A percentile compares a stretch with the other conserved stretches of the same genome.
These are phyloP conservation scores for Biscutella auriculata DNA, from an alignment of 441 rosid genomes.

Conservation along the genomic window DNA sequence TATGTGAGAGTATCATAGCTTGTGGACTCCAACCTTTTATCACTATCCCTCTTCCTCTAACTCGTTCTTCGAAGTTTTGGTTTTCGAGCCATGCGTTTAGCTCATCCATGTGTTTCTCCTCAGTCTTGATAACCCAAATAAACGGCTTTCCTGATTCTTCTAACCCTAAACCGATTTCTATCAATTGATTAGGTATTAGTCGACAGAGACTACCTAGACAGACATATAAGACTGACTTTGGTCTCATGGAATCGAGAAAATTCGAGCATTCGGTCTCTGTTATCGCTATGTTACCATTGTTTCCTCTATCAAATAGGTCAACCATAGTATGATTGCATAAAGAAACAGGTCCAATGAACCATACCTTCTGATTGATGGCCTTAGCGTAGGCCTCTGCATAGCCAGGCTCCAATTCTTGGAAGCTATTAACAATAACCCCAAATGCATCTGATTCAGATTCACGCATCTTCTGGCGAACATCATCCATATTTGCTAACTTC, in stretches of 20 bases:
- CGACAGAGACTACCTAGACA: constrained; percentile 52
- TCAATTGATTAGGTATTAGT: constrained; percentile 35
- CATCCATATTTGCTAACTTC: constrained; percentile 27
- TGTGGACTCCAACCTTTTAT: constrained; percentile 80
- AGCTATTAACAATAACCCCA: constrained; percentile 47
- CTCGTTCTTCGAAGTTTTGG: constrained; percentile 41
- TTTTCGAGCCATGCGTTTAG: constrained; percentile 36
- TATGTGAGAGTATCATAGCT: constrained; percentile 55
- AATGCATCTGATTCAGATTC: constrained; percentile 34
- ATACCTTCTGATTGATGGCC: constrained; percentile 32
- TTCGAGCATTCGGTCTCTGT: constrained; percentile 23
- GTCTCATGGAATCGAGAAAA: constrained; percentile 35
- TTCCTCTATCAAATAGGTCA: constrained; percentile 42
- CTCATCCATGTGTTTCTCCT: constrained; percentile 21
- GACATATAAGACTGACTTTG: constrained; percentile 35
- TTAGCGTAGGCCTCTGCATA: constrained; percentile 28
- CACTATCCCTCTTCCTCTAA: constrained; percentile 43
- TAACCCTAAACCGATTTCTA: constrained; percentile 40
- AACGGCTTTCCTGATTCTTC: constrained; percentile 36
- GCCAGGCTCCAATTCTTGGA: constrained; percentile 34
- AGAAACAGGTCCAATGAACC: constrained; percentile 55
- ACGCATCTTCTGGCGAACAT: constrained; percentile 34
- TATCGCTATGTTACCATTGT: constrained; percentile 26
- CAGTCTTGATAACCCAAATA: constrained; percentile 44
- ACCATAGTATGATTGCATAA: constrained; percentile 22